phyloP scores from a whole-genome alignment of 2,329 filamentous ascomycete species.

The Alternaria solani region DNA sequence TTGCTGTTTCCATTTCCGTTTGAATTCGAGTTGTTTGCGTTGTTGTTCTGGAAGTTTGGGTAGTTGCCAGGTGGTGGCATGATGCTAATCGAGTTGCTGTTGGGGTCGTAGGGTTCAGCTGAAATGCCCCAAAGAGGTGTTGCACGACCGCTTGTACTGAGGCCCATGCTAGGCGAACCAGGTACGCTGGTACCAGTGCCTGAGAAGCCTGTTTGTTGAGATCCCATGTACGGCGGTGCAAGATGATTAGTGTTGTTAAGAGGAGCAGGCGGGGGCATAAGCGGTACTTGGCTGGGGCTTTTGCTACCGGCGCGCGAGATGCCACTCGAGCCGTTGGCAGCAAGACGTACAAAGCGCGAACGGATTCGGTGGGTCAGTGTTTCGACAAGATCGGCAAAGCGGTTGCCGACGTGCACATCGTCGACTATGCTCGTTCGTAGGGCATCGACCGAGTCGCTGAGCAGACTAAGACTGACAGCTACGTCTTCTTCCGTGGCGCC shows the following conservation, averaged over 20 bases:
- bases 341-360: slow-evolving; percentile 71
- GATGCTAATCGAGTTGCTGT: slow-evolving; percentile 53
- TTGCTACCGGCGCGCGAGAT: slow-evolving; percentile 50
- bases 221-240: slow-evolving; percentile 25
- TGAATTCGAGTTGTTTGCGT: slow-evolving; percentile 22
- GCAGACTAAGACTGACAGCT: slow-evolving; percentile 74
- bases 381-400: slow-evolving; percentile 83
- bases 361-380: slow-evolving; percentile 77
- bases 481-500: slow-evolving; percentile 82
- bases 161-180: slow-evolving; percentile 36
- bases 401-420: slow-evolving; percentile 83
- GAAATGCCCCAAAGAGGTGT: slow-evolving; percentile 56
- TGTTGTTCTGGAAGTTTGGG: slow-evolving; percentile 19
- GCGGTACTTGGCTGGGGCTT: slow-evolving; percentile 39
- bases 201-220: slow-evolving; percentile 22
- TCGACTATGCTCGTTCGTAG: slow-evolving; percentile 82
- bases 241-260: slow-evolving; percentile 26
- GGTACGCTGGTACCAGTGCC: slow-evolving; percentile 34
- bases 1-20: slow-evolving; percentile 9
- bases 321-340: slow-evolving; percentile 55
- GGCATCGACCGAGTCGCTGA: slow-evolving; percentile 77
- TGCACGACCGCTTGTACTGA: slow-evolving; percentile 41
- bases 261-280: slow-evolving; percentile 44
- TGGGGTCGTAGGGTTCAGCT: slow-evolving; percentile 56
- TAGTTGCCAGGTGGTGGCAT: slow-evolving; percentile 58